Evolutionary conservation across 2,329 filamentous ascomycete genomes (phyloP).

Genomic region (Talaromyces verruculosus): DNA sequence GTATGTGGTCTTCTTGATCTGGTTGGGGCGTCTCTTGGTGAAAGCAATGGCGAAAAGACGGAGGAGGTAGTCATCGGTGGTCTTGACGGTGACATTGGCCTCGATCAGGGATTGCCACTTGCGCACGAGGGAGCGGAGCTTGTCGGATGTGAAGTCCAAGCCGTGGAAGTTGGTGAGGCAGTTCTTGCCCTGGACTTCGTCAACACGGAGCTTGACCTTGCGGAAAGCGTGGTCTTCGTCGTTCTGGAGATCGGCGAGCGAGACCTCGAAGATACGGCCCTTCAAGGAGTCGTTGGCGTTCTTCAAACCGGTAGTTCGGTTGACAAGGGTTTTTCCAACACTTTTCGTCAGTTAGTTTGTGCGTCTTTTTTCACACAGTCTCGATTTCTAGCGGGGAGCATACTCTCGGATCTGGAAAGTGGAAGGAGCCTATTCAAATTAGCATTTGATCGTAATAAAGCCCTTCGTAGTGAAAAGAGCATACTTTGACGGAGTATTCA

Average conservation of each 20-base stretch:
- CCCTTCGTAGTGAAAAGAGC: slow-evolving; percentile 25
- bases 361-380: slow-evolving; percentile 19
- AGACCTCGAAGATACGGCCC: slow-evolving; percentile 98
- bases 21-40: slow-evolving; percentile 98
- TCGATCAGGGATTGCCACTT: slow-evolving; percentile 99
- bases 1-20: slow-evolving; percentile 99
- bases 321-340: slow-evolving; percentile 99
- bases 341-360: slow-evolving; percentile 51
- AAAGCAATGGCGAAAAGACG: slow-evolving; percentile 98
- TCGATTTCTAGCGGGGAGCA: slow-evolving; percentile 42
- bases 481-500: slow-evolving; percentile 95
- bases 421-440: slow-evolving; percentile 69
- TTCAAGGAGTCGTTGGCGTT: slow-evolving; percentile 99
- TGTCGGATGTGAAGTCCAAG: slow-evolving; percentile 99
- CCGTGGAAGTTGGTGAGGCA: slow-evolving; percentile 99
- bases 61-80: slow-evolving; percentile 99
- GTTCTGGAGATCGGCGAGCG: slow-evolving; percentile 97
- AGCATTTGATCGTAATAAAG: neutral
- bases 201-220: slow-evolving; percentile 98
- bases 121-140: slow-evolving; percentile 96
- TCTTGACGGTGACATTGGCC: slow-evolving; percentile 99
- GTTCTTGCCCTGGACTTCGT: slow-evolving; percentile 99
- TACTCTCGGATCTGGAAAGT: slow-evolving; percentile 98
- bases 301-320: slow-evolving; percentile 99
- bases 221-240: slow-evolving; percentile 99